Base-by-base conservation (phyloP, 2,329 filamentous ascomycete species). In the Fusarium zealandicum region DNA sequence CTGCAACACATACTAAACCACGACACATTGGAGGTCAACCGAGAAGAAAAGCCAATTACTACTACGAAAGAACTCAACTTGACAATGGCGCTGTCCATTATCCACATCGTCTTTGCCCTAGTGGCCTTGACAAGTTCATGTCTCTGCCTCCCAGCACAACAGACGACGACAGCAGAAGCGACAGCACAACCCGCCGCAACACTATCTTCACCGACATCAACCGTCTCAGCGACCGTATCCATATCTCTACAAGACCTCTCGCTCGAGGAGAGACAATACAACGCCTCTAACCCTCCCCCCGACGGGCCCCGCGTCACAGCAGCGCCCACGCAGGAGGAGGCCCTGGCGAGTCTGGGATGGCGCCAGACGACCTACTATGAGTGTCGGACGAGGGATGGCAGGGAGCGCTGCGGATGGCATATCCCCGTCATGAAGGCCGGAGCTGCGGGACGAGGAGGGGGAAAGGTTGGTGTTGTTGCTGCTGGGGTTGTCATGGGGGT, bases 391-490 rank as follows among this genome's bases (percentile, higher is more conserved):
- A 55, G 67, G 18, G 69, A 47, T 35, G 69, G 67, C 9, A 40
- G 54, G n/a, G 67, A 70, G 50, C 69, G 68, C 33, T 74, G 73
- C 50, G 73, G 72, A 6, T 75, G 73, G 73, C 72, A 72, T 48
- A 67, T 73, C 11, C 72, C 73, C 1, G 59, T 74, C 1, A 54
- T 69, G 39, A 67, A 71, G 61, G 65, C 51, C 3, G 63, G 45
- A 17, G 64, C 63, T 12, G 63, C 62, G 5, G 60, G 58, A 16
- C 59, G 66, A 5, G 45, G 63, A 55, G 28, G 55, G 38, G 30
- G 46, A 61, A 55, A 70, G 48, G 32, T 69, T 43, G 42, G 36
- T 46, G 38, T 52, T 20, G 47, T 48, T 14, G 54, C 55, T n/a
- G 52, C 40, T 13, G n/a, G n/a, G 16, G 55, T 60, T 17, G 55